Percentiles rank a stretch among this genome's conserved stretches.
These are phyloP conservation scores for Blastobotrys persicus DNA, from an alignment of 1,139 yeast genomes.

Conservation along the genomic window DNA sequence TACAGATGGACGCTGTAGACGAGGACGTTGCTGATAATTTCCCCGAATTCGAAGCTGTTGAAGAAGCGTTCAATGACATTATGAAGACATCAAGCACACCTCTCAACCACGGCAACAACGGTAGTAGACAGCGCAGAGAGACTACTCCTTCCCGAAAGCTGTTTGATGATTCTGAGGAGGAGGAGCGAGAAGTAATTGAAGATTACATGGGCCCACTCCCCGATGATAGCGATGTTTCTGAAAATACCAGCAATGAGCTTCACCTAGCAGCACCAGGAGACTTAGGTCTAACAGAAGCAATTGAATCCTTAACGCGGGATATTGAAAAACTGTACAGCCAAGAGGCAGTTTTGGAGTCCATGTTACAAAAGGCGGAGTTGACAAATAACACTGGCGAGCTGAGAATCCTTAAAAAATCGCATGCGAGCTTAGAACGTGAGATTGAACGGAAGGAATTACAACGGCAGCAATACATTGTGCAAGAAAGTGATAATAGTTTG, in stretches of 20 bases:
- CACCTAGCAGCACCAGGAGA: conserved; percentile 67
- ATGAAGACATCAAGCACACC: conserved; percentile 33
- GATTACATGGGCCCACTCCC: conserved; percentile 4
- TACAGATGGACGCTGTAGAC: conserved; percentile 28
- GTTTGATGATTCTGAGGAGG: conserved; percentile 23
- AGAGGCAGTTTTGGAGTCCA: conserved; percentile 58
- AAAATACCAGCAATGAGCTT: conserved; percentile 19
- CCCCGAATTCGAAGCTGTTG: conserved; percentile 48
- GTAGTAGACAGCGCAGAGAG: not conserved
- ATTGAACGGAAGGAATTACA: conserved; percentile 68
- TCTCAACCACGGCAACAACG: not conserved
- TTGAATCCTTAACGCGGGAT: conserved; percentile 52
- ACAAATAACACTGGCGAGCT: conserved; percentile 72
- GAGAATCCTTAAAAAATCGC: conserved; percentile 64
- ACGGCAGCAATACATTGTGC: conserved; percentile 77
- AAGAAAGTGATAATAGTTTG: conserved; percentile 76
- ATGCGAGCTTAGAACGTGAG: conserved; percentile 63
- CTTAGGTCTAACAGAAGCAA: conserved; percentile 64
- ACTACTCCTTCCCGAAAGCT: not conserved
- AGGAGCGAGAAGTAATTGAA: conserved; percentile 12
- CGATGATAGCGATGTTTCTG: not conserved
- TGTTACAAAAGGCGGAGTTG: conserved; percentile 75
- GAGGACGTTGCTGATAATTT: conserved; percentile 16
- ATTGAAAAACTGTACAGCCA: conserved; percentile 65
- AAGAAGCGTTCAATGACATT: conserved; percentile 66